Percentiles rank a stretch among this genome's conserved stretches.
Evolutionary conservation across 441 rosid genomes (phyloP).

Genomic region (Macaranga tanarius): DNA sequence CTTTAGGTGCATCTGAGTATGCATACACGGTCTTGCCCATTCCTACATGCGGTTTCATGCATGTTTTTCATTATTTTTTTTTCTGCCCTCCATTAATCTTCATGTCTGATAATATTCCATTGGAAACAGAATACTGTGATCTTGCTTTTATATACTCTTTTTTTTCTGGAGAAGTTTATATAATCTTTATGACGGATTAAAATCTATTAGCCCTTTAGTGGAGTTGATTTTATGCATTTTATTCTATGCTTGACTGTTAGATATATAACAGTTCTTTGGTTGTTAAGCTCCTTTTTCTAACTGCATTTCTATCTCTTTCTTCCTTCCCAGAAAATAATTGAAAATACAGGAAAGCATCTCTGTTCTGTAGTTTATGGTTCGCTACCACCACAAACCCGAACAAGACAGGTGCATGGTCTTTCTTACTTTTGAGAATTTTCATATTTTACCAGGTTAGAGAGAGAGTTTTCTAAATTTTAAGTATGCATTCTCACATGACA

Average conservation of each 20-base stretch:
- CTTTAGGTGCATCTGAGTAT: not conserved
- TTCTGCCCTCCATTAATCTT: not conserved
- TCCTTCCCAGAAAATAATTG: conserved; percentile 55
- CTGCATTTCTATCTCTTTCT: conserved; percentile 12
- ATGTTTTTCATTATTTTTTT: not conserved
- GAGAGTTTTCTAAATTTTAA: not conserved
- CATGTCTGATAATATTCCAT: not conserved
- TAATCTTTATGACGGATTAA: not conserved
- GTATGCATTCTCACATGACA: not conserved
- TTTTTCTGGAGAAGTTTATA: too few relatives aligned
- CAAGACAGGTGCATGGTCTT: conserved; percentile 68
- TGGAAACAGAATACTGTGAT: not conserved
- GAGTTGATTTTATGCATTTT: not conserved
- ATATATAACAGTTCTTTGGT: conserved; percentile 12
- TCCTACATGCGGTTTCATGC: too few relatives aligned
- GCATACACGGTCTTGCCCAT: not conserved
- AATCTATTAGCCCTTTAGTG: not conserved
- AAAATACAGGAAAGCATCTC: conserved; percentile 64
- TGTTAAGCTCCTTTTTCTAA: conserved; percentile 22
- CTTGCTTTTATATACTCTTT: conserved; percentile 1
- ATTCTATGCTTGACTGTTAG: not conserved
- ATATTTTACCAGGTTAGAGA: conserved; percentile 1
- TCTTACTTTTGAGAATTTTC: conserved; percentile 20
- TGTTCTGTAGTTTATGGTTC: conserved; percentile 98
- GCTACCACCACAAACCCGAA: conserved; percentile 89